Base-by-base conservation (phyloP, 2,329 filamentous ascomycete species). In the Acarospora socialis region DNA sequence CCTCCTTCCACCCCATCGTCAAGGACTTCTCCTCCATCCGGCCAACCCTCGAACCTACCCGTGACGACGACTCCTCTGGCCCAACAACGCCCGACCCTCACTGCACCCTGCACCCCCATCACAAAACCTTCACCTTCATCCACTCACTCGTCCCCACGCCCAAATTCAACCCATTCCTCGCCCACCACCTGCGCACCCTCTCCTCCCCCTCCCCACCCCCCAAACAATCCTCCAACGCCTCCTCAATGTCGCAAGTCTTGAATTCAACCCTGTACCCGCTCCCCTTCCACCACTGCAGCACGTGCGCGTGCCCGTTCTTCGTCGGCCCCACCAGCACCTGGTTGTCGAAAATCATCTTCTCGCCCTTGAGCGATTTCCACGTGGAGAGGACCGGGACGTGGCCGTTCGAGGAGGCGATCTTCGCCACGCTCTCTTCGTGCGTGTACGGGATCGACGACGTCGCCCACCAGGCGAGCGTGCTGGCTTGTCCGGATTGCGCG, bases 161-260 rank as follows among this genome's bases (percentile, higher is more conserved):
- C 32, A 92, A 55, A 48, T 90, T 87, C 39, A 92, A 58, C 0
- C 82, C 83, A 44, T 90, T 87, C 42, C 66, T 61, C 15, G 81
- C 78, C 87, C 87, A 95, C 87, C 87, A 95, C 40, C 68, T 65
- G 35, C 81, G 64, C 12, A 92, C 81, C 21, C 69, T 68, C 42
- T 75, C 72, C 40, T 83, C 78, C 33, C 78, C 75, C 4, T 63
- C 56, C 2, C 64, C 70, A n/a, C n/a, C n/a, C 21, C 72, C 70
- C 3, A 87, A 70, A 14, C 82, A 81, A 51, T 93, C 86, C 52
- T 94, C 86, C 22, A 94, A 65, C 1, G 86, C 86, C 56, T 94
- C 87, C 52, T 94, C 86, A 39, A 95, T 90, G 53, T 92, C 84
- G 53, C 84, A 93, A 1, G 83, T 92, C 53, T 87, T 86, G 56